phyloP scores from a whole-genome alignment of 2,329 filamentous ascomycete genomes.

The Exophiala mesophila region DNA sequence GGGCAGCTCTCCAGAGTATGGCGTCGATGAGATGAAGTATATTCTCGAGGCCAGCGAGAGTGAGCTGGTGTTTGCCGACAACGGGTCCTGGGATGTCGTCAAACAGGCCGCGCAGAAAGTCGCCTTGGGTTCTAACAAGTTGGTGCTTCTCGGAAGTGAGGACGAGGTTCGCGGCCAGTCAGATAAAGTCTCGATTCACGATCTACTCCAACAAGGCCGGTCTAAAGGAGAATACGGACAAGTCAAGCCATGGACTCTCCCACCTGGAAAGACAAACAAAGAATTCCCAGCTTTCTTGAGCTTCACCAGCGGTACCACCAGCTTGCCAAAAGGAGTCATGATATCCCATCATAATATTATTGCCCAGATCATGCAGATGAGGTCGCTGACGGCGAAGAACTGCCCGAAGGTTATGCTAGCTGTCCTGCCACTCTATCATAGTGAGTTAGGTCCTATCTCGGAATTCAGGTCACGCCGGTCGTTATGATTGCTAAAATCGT shows the following conservation, averaged over 20 bases:
- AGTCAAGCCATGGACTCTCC: constrained; percentile 45
- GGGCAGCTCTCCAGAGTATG: constrained; percentile 61
- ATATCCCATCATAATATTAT: constrained; percentile 19
- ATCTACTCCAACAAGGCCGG: constrained; percentile 30
- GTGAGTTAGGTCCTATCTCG: constrained; percentile 6
- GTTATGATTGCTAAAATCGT: constrained; percentile 1
- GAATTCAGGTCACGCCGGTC: too few relatives aligned
- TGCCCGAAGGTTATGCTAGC: constrained; percentile 6
- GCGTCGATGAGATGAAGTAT: constrained; percentile 62
- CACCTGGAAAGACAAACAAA: constrained; percentile 48
- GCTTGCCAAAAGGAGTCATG: constrained; percentile 65
- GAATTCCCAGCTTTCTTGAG: constrained; percentile 51
- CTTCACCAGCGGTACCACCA: constrained; percentile 70
- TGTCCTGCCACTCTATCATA: constrained; percentile 14
- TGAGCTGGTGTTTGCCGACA: constrained; percentile 54
- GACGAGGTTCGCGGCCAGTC: constrained; percentile 40
- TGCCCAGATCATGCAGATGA: constrained; percentile 14
- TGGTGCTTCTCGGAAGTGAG: constrained; percentile 54
- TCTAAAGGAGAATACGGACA: constrained; percentile 38
- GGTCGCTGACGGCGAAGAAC: constrained; percentile 5
- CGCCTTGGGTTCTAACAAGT: constrained; percentile 46
- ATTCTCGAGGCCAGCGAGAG: constrained; percentile 53
- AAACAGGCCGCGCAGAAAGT: constrained; percentile 49
- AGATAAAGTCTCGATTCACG: constrained; percentile 28
- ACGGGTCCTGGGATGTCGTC: constrained; percentile 51